Base-by-base conservation (phyloP, 2,329 filamentous ascomycete species). In the Alternaria angustiovoidea region DNA sequence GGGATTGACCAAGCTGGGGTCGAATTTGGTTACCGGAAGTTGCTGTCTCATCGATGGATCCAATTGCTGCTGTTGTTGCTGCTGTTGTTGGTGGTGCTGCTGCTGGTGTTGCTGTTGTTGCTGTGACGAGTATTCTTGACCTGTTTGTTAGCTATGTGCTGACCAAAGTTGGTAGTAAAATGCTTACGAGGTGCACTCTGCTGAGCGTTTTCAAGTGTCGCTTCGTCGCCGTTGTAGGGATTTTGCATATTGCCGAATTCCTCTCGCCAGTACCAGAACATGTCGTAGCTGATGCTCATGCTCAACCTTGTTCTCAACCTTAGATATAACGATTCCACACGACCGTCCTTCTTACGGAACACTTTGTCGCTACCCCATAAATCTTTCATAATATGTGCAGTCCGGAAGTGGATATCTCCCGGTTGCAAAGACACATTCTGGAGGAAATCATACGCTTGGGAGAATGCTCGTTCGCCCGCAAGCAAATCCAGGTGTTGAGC, bases 221-320 rank as follows among this genome's bases (percentile, higher is more conserved):
- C 59, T 28, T 76, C 74, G n/a, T 78, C 75, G 51, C 70, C 72
- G 24, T 72, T 75, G 54, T 78, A 78, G 2, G 75, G 75, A 48
- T 77, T 78, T 36, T 67, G 62, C 73, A 76, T 75, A 54, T 77
- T 72, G 24, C 73, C 71, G 32, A 78, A 78, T 36, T 77, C 75
- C 58, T 77, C 76, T 51, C 76, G 64, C 76, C 76, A 78, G 47
- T 77, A 78, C 76, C 76, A 78, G 60, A 78, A 78, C 75, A 77
- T 78, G 49, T 78, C 76, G 46, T 78, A 78, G 42, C 69, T 76
- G 16, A 78, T 68, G 51, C 75, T 77, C 76, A 78, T 78, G 49
- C 72, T 76, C 14, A 78, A 61, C 47, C 75, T 57, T 9, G 73
- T 78, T 44, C 76, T 62, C 30, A 78, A 49, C 36, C 74, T 64